Percentiles rank a stretch among this genome's conserved stretches.
phyloP scores from a whole-genome alignment of 371 early-diverging fungal species.

The Astathelohania contejeani region DNA sequence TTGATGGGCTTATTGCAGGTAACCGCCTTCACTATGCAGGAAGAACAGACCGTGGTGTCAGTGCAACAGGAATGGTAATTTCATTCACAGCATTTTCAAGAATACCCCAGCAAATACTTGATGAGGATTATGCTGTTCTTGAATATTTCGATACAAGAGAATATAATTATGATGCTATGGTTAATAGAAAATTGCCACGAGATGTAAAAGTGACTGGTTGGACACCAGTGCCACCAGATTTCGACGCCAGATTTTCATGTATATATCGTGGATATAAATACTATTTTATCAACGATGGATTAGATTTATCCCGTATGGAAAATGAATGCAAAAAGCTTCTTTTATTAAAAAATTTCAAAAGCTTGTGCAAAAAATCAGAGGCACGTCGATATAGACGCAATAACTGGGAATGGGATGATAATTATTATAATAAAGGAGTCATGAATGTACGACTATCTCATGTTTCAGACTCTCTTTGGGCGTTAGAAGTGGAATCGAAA shows the following conservation, averaged over 20 bases:
- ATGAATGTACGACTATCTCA: conserved; percentile 21
- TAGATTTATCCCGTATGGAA: conserved; percentile 28
- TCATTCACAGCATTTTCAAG: conserved; percentile 13
- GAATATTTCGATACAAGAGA: no score
- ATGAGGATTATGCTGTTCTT: background rate
- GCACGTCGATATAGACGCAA: background rate
- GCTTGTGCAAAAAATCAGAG: conserved; percentile 29
- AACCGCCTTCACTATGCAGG: conserved; percentile 44
- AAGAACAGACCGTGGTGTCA: conserved; percentile 50
- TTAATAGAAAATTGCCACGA: conserved; percentile 44
- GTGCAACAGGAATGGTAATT: conserved; percentile 40
- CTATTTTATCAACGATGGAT: conserved; percentile 29
- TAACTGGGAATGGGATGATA: no score
- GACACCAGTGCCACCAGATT: conserved; percentile 34
- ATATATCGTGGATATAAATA: conserved; percentile 47
- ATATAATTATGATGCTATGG: conserved; percentile 42
- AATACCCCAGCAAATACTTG: background rate
- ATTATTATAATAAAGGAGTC: no score
- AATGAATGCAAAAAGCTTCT: conserved; percentile 11
- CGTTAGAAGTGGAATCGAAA: conserved; percentile 37
- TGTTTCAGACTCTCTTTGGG: conserved; percentile 12
- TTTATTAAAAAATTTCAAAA: conserved; percentile 23
- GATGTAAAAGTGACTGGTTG: conserved; percentile 45
- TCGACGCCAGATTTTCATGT: conserved; percentile 48
- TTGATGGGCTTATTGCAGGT: conserved; percentile 9